Evolutionary conservation across 306 rosid species (phyloP).

Genomic region (Abrus pulchellus): DNA sequence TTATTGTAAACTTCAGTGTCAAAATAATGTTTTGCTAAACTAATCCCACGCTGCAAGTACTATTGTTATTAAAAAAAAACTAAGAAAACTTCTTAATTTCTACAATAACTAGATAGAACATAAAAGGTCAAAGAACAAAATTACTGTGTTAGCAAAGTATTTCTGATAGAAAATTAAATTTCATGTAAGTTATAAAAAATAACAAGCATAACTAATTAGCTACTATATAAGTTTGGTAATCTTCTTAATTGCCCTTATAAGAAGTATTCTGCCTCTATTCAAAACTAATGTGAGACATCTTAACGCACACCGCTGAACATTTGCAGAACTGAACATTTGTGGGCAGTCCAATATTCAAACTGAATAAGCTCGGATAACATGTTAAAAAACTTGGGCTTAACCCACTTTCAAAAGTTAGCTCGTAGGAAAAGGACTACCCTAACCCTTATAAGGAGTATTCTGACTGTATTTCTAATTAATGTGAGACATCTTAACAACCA

Average conservation of each 20-base stretch:
- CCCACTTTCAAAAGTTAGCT: too few species aligned
- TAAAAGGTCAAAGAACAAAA: slow-evolving; percentile 7
- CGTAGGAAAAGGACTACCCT: too few species aligned
- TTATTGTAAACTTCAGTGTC: slow-evolving; percentile 9
- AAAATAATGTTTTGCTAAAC: slow-evolving; percentile 26
- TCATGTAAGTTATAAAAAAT: background rate
- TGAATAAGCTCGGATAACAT: too few species aligned
- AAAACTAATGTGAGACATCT: too few species aligned
- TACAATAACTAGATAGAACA: background rate
- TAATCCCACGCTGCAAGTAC: slow-evolving; percentile 4
- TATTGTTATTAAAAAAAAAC: background rate
- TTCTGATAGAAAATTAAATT: slow-evolving; percentile 19
- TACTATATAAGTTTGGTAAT: background rate
- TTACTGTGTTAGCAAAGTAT: background rate
- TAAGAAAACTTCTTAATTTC: background rate
- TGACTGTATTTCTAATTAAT: too few species aligned
- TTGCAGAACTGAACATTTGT: too few species aligned
- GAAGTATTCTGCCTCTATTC: too few species aligned
- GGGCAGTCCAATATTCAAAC: too few species aligned
- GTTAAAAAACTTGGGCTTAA: too few species aligned
- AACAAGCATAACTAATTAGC: slow-evolving; percentile 3
- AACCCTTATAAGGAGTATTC: too few species aligned
- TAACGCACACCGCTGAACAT: too few species aligned
- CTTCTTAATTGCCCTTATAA: background rate
- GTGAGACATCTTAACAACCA: background rate